These are phyloP conservation scores for Curvularia sp. DNA, from an alignment of 2,329 filamentous ascomycete genomes.

Conservation along the genomic window DNA sequence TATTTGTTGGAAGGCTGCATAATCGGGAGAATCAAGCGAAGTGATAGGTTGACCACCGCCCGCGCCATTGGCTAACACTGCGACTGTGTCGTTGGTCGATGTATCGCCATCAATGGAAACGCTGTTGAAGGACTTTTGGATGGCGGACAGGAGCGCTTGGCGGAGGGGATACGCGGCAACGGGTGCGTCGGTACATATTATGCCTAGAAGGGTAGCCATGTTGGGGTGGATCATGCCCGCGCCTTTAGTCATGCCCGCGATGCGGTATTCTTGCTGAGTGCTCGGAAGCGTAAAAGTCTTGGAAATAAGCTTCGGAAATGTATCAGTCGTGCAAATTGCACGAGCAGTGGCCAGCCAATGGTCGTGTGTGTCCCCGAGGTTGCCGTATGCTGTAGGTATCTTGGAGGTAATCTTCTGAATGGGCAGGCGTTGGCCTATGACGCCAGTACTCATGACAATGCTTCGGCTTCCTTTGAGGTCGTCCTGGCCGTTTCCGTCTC, in stretches of 20 bases:
- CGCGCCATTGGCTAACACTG: conserved; percentile 92
- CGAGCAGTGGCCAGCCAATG: conserved; percentile 87
- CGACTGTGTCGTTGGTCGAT: conserved; percentile 95
- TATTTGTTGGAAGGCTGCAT: conserved; percentile 71
- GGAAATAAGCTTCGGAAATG: conserved; percentile 94
- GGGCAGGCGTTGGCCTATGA: conserved; percentile 92
- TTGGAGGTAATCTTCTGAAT: conserved; percentile 87
- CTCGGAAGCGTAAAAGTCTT: conserved; percentile 84
- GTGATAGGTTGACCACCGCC: conserved; percentile 74
- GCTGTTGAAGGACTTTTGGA: conserved; percentile 89
- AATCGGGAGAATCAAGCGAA: conserved; percentile 65
- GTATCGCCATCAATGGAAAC: conserved; percentile 98
- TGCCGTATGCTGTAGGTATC: conserved; percentile 76
- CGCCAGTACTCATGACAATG: conserved; percentile 98
- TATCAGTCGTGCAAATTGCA: conserved; percentile 98
- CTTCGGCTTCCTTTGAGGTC: conserved; percentile 64
- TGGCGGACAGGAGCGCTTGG: conserved; percentile 73
- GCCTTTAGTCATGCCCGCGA: conserved; percentile 96
- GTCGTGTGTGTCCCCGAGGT: conserved; percentile 76
- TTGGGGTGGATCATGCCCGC: conserved; percentile 99
- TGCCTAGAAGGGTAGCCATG: conserved; percentile 93
- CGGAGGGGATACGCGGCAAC: conserved; percentile 73
- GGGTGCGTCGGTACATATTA: conserved; percentile 90
- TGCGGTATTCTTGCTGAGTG: conserved; percentile 77
- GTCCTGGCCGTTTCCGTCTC: conserved; percentile 42